Conservation (phyloP, 768 basidiomycete species). For the Termitomyces sp. region DNA sequence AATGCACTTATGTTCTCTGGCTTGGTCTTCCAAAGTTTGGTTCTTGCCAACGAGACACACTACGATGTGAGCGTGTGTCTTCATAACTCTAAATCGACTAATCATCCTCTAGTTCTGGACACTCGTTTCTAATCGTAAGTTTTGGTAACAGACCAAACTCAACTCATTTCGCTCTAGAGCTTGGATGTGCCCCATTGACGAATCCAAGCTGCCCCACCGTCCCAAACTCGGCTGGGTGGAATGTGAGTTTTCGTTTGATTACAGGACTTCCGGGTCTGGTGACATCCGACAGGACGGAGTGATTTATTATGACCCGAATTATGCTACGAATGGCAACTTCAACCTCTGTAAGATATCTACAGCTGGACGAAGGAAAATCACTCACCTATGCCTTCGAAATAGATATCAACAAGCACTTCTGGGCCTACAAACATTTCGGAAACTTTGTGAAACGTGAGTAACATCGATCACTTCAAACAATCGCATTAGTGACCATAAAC, state of each 20-base stretch:
- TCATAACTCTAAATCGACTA: not conserved
- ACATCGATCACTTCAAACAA: not conserved
- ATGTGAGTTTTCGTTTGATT: constrained; percentile 19
- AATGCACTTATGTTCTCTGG: constrained; percentile 35
- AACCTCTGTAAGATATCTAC: constrained; percentile 23
- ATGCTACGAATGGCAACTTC: constrained; percentile 31
- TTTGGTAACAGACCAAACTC: not conserved
- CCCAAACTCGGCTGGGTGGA: constrained; percentile 37
- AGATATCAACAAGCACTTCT: constrained; percentile 35
- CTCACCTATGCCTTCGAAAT: not conserved
- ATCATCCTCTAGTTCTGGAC: constrained; percentile 28
- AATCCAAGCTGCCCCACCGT: constrained; percentile 28
- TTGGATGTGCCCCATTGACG: constrained; percentile 33
- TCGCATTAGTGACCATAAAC: not conserved
- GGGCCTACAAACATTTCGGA: constrained; percentile 34
- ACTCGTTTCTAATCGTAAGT: constrained; percentile 28
- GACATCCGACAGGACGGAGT: not conserved
- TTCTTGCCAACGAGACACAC: constrained; percentile 29
- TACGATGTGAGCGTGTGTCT: constrained; percentile 22
- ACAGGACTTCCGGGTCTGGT: not conserved
- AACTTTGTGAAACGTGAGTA: constrained; percentile 34
- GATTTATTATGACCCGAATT: constrained; percentile 34
- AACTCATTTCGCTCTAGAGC: constrained; percentile 15
- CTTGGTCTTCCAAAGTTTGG: constrained; percentile 32
- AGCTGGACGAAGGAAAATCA: not conserved